Conservation (phyloP, 2,329 filamentous ascomycete genomes). For the Fusarium globosum region DNA sequence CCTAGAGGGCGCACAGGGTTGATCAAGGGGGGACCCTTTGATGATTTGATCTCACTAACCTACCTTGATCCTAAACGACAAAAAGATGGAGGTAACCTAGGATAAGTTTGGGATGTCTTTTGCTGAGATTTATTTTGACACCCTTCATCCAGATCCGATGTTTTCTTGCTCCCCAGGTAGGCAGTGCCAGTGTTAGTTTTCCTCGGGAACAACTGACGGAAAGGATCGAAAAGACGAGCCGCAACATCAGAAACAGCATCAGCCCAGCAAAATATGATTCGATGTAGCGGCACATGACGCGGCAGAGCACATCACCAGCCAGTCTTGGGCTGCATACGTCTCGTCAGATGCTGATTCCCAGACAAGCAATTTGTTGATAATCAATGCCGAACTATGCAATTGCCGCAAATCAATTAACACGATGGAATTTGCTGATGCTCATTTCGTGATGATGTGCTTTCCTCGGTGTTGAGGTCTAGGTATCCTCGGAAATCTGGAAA, state of each 20-base stretch:
- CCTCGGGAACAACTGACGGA: slow-evolving; percentile 14
- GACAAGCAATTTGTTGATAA: slow-evolving; percentile 3
- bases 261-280: slow-evolving; percentile 30
- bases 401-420: not conserved
- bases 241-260: slow-evolving; percentile 18
- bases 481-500: slow-evolving; percentile 8
- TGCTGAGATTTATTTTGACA: too few species aligned
- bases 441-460: slow-evolving; percentile 7
- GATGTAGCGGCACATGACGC: slow-evolving; percentile 32
- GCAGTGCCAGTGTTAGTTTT: slow-evolving; percentile 9
- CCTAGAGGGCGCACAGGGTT: slow-evolving; percentile 1
- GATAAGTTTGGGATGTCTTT: too few species aligned
- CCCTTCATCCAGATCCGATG: too few species aligned
- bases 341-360: slow-evolving; percentile 5
- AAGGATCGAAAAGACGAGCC: slow-evolving; percentile 22
- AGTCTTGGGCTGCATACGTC: slow-evolving; percentile 2
- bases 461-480: not conserved
- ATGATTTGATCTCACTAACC: slow-evolving; percentile 20
- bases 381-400: not conserved
- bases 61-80: too few species aligned
- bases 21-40: slow-evolving; percentile 14
- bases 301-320: slow-evolving; percentile 11
- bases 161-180: not conserved
- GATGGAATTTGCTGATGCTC: not conserved
- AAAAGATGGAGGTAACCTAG: too few species aligned